Base-by-base conservation (phyloP, 176 grass and related monocot species). In the Triticum timopheevii region DNA sequence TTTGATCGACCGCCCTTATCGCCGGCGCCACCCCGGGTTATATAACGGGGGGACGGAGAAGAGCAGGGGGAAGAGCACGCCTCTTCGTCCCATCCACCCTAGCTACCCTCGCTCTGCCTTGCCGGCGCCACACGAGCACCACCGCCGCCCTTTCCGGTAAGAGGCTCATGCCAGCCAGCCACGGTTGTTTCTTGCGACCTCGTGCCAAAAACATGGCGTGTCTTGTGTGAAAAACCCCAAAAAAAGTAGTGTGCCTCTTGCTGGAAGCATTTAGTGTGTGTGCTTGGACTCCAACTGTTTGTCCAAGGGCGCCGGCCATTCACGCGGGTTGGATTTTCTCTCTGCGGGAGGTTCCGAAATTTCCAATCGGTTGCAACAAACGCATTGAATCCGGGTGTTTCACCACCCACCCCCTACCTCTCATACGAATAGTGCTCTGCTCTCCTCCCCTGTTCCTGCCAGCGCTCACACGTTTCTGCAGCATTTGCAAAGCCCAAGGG, bases 351-450 rank as follows among this genome's bases (percentile, higher is more conserved):
- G 84, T 73, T 90, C 86, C 89, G 39, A 79, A 72, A 22, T 79
- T 87, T 79, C 89, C 80, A 79, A 65, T 27, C 42, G 39, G 84
- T 83, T 87, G 89, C 89, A 90, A 90, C 89, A 79, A 90, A 79
- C 89, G 19, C 89, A 83, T 79, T 90, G 89, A 87, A 83, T 73
- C 79, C 80, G 36, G 33, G 7, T 35, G 42, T 49, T 52, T 67
- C 73, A 50, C 27, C 79, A 13, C 24, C 6, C 5, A 1, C 33
- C 33, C 33, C 2, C 56, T 15, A 4, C 36, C 1, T 16, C 44
- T 24, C 24, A 13, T 25, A 25, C 30, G 42, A 80, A 30, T 20
- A 40, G 52, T 65, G 28, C 52, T 22, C 22, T 47, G 7, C 49
- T 16, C 13, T 3, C 38, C 17, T 8, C 52, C 31, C 7, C 54